Evolutionary conservation across 2,329 filamentous ascomycete genomes (phyloP).

Genomic region (Arthroderma uncinatum): DNA sequence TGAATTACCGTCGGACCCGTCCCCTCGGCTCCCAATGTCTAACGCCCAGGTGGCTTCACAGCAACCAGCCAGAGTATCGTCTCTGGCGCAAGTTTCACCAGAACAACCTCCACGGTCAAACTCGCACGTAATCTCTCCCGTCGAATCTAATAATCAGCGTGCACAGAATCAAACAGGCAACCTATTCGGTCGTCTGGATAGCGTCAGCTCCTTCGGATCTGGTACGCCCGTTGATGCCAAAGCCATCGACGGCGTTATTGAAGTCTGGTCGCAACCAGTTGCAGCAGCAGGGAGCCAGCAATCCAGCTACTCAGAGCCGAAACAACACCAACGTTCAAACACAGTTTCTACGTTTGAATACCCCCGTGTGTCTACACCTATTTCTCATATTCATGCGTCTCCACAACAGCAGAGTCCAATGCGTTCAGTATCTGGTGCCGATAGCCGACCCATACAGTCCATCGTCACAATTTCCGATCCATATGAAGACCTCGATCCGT

Average conservation of each 20-base stretch:
- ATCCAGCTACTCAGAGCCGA: not conserved
- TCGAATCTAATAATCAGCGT: not conserved
- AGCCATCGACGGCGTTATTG: slow-evolving; percentile 34
- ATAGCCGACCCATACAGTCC: slow-evolving; percentile 6
- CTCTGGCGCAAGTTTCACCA: not conserved
- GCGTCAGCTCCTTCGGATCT: slow-evolving; percentile 21
- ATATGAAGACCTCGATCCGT: slow-evolving; percentile 45
- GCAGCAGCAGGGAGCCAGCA: slow-evolving; percentile 12
- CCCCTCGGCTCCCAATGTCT: not conserved
- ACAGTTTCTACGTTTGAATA: slow-evolving; percentile 9
- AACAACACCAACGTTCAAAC: slow-evolving; percentile 1
- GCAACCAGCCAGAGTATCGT: not conserved
- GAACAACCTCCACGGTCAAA: not conserved
- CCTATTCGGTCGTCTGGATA: slow-evolving; percentile 22
- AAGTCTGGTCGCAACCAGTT: slow-evolving; percentile 33
- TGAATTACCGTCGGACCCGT: not conserved
- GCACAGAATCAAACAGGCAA: not conserved
- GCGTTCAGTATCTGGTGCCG: slow-evolving; percentile 6
- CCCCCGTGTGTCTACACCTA: slow-evolving; percentile 9
- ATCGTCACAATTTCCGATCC: slow-evolving; percentile 32
- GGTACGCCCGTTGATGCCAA: slow-evolving; percentile 19
- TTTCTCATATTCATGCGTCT: slow-evolving; percentile 8
- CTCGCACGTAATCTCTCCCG: not conserved
- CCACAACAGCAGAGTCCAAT: slow-evolving; percentile 4
- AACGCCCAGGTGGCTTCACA: not conserved